These are phyloP conservation scores for Sporobolomyces phaffii DNA, from an alignment of 768 basidiomycete species.

Conservation along the genomic window DNA sequence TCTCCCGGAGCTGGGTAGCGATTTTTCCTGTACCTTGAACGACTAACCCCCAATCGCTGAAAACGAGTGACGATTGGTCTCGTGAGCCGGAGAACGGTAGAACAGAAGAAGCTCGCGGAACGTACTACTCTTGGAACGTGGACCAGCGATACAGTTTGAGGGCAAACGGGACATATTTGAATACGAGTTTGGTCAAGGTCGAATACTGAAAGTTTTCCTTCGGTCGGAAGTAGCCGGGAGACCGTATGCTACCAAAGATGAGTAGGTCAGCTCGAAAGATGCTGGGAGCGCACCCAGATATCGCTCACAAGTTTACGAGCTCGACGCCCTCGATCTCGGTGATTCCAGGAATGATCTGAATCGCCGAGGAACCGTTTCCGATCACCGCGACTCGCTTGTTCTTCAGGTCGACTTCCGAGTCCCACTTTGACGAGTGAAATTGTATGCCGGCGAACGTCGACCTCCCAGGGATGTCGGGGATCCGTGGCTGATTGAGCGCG, in stretches of 20 bases:
- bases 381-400: slow-evolving; percentile 59
- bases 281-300: background rate
- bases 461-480: slow-evolving; percentile 50
- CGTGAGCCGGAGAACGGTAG: too few species aligned
- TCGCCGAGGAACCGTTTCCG: slow-evolving; percentile 62
- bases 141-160: slow-evolving; percentile 26
- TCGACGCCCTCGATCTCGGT: slow-evolving; percentile 37
- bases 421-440: slow-evolving; percentile 59
- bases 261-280: background rate
- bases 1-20: background rate
- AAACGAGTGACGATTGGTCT: too few species aligned
- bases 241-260: slow-evolving; percentile 9
- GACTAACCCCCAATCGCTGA: slow-evolving; percentile 10
- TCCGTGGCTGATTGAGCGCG: slow-evolving; percentile 52
- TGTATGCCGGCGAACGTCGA: slow-evolving; percentile 53
- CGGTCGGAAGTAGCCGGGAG: slow-evolving; percentile 14
- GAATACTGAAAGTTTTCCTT: slow-evolving; percentile 25
- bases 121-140: slow-evolving; percentile 21
- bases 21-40: slow-evolving; percentile 2
- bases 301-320: slow-evolving; percentile 49
- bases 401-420: slow-evolving; percentile 54
- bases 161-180: slow-evolving; percentile 27
- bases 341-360: slow-evolving; percentile 50
- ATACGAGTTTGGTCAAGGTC: slow-evolving; percentile 7
- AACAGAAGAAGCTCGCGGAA: too few species aligned